Evolutionary conservation across 1,284 basidiomycete genomes (phyloP), one percentile per base, ranked within the genome.

Genomic region (Stereum hirsutum): DNA sequence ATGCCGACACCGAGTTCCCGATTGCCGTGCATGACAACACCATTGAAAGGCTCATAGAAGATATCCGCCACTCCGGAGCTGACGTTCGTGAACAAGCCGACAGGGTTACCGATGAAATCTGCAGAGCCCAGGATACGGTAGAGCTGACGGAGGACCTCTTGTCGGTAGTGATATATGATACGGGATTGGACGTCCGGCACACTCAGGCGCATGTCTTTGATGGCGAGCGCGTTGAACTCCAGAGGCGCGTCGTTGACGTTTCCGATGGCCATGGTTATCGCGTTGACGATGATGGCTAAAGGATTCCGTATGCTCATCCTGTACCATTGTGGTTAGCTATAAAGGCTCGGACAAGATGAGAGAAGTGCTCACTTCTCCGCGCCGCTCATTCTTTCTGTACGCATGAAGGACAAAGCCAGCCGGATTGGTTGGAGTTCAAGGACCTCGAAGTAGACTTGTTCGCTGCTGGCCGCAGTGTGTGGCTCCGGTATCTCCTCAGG

Each of bases 61-160:
- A 99, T 94, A 61, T 99, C 96, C 38, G 89, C 88, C 6, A 99
- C 91, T n/a, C 96, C 96, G 20, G 93, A 97, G 57, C 91, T 95
- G 57, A 99, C 94, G 57, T 98, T 99, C 49, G 90, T 97, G 72
- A 99, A 99, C 41, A 99, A 72, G 11, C 95, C 95, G 24, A 98
- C 92, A 5, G 95, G 95, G 55, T 89, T 89, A 6, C 80, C 86
- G 49, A 89, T 83, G 66, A 99, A 97, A 63, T 99, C 95, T 1
- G 95, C 94, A 3, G 92, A 95, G 23, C 96, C 96, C 6, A 99
- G 73, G 23, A 99, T 90, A 24, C 96, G 84, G 63, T 99, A 98
- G 8, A 99, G 72, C 60, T 99, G 96, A 24, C 90, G 84, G 24
- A 97, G 70, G 42, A 97, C 79, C 54, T 97, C 94, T 62, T 97